These are phyloP conservation scores for Suillus lakei DNA, from an alignment of 768 basidiomycete genomes.

Conservation along the genomic window DNA sequence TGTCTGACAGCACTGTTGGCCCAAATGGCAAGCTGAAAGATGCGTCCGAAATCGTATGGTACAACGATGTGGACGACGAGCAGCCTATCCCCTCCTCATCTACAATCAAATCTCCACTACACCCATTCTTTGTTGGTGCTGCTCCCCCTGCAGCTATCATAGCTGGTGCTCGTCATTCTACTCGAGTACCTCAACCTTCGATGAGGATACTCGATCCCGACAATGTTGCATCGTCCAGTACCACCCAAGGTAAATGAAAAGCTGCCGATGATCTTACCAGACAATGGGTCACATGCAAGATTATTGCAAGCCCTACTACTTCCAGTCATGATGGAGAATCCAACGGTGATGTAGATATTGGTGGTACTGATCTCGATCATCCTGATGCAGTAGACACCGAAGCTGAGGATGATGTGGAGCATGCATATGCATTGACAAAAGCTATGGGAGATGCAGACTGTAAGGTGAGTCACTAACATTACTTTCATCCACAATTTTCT, in stretches of 20 bases:
- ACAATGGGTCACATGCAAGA: not conserved
- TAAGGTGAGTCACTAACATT: not conserved
- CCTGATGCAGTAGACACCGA: not conserved
- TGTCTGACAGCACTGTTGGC: not conserved
- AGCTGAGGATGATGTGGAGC: not conserved
- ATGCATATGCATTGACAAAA: not conserved
- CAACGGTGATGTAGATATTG: not conserved
- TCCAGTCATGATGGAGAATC: not conserved
- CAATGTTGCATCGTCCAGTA: not conserved
- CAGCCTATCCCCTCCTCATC: not conserved
- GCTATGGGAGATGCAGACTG: not conserved
- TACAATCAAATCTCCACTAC: not conserved
- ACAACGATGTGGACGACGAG: not conserved
- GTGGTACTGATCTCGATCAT: not conserved
- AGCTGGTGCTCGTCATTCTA: not conserved
- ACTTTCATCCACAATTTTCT: not conserved
- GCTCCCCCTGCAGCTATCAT: not conserved
- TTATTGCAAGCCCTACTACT: not conserved
- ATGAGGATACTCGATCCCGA: not conserved
- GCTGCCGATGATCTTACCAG: not conserved
- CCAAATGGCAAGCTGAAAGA: not conserved
- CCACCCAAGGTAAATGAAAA: not conserved
- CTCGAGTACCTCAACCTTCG: not conserved
- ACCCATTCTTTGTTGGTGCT: not conserved
- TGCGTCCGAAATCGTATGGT: constrained; percentile 2